These are phyloP conservation scores for Candida xiaguanensis DNA, from an alignment of 805 yeast genomes.

Conservation along the genomic window DNA sequence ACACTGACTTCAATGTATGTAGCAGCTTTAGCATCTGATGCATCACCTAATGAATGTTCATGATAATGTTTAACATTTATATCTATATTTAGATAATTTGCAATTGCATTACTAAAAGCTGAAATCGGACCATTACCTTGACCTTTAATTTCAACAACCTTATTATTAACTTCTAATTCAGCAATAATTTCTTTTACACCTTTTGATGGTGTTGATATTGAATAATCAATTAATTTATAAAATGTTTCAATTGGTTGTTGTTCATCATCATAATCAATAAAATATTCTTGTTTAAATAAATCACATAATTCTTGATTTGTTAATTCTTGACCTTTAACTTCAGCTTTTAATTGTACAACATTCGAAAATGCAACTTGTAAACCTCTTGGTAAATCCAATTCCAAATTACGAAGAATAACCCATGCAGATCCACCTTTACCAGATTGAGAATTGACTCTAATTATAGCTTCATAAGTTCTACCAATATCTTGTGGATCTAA, in stretches of 20 bases:
- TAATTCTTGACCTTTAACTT: conserved; percentile 67
- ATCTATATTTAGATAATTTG: conserved; percentile 42
- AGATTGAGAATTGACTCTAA: conserved; percentile 81
- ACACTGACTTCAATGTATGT: conserved; percentile 51
- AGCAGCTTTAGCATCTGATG: conserved; percentile 70
- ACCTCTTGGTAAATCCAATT: conserved; percentile 77
- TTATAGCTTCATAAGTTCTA: conserved; percentile 87
- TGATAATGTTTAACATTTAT: conserved; percentile 67
- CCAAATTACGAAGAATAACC: conserved; percentile 73
- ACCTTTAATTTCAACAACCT: conserved; percentile 45
- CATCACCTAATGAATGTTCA: conserved; percentile 78
- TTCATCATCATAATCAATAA: conserved; percentile 33
- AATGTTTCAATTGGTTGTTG: conserved; percentile 19
- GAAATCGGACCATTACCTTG: conserved; percentile 82
- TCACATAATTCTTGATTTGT: conserved; percentile 59
- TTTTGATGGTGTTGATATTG: conserved; percentile 36
- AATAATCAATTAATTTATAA: conserved; percentile 45
- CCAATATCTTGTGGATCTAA: conserved; percentile 84
- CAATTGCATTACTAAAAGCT: conserved; percentile 62
- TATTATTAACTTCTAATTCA: conserved; percentile 45
- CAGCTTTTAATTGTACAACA: conserved; percentile 68
- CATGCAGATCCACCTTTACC: conserved; percentile 92
- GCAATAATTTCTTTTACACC: conserved; percentile 45
- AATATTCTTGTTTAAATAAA: conserved; percentile 60
- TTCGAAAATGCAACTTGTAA: conserved; percentile 73